Conservation (phyloP, 176 grass and related monocot species). For the Triticum urartu region DNA sequence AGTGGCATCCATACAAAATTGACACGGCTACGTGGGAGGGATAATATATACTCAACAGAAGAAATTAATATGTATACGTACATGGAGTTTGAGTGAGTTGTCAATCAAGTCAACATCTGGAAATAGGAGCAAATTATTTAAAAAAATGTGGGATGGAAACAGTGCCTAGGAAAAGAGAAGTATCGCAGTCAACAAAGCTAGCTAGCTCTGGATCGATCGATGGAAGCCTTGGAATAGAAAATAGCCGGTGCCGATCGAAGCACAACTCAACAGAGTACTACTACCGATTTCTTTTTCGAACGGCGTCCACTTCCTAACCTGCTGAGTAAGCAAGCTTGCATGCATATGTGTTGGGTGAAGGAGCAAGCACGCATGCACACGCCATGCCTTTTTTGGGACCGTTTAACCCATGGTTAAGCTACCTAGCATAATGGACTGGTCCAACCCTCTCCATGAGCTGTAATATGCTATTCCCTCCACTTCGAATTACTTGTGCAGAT, state of each 20-base stretch:
- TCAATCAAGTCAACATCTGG: conserved; percentile 43
- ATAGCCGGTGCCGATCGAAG: too few species aligned
- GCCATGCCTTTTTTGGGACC: conserved; percentile 15
- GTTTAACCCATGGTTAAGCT: conserved; percentile 23
- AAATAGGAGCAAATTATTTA: background rate
- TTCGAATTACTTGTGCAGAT: too few species aligned
- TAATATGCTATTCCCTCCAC: too few species aligned
- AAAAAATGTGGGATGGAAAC: background rate
- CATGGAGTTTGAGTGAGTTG: background rate
- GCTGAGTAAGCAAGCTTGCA: background rate
- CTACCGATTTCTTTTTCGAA: background rate
- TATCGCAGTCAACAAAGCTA: too few species aligned
- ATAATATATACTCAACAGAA: background rate
- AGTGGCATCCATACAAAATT: background rate
- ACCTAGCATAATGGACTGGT: conserved; percentile 15
- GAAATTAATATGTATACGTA: background rate
- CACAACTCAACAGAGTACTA: background rate
- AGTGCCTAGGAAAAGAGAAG: too few species aligned
- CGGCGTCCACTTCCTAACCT: background rate
- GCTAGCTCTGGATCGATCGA: too few species aligned
- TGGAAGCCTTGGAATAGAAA: too few species aligned
- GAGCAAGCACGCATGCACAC: background rate
- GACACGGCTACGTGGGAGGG: background rate
- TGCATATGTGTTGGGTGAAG: conserved; percentile 35
- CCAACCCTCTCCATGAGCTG: conserved; percentile 11